These are phyloP conservation scores for Aspergillus sp. DNA, from an alignment of 2,329 filamentous ascomycete genomes.

Conservation along the genomic window DNA sequence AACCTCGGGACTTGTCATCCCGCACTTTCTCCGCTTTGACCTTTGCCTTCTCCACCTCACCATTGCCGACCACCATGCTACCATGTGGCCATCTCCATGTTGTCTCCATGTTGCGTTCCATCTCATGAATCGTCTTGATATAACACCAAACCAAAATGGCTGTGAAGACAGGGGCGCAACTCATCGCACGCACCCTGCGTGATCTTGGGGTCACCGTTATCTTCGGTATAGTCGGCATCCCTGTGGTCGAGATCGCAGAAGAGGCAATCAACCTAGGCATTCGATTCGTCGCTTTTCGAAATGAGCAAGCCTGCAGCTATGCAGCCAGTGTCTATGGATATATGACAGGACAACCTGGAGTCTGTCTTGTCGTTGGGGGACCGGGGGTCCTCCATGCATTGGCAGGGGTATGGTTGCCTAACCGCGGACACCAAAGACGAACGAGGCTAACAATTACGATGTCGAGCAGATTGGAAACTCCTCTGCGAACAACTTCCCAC, in stretches of 20 bases:
- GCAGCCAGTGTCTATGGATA: constrained; percentile 61
- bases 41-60: constrained; percentile 3
- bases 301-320: constrained; percentile 60
- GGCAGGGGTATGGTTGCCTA: constrained; percentile 47
- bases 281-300: constrained; percentile 58
- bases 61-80: neutral
- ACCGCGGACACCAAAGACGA: neutral
- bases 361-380: constrained; percentile 60
- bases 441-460: neutral
- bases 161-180: constrained; percentile 40
- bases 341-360: constrained; percentile 55
- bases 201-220: constrained; percentile 52
- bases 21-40: constrained; percentile 8
- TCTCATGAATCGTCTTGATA: neutral
- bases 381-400: constrained; percentile 60
- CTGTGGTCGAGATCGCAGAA: constrained; percentile 58
- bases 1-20: constrained; percentile 9
- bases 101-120: neutral
- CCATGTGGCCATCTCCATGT: neutral
- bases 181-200: constrained; percentile 51
- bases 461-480: constrained; percentile 48
- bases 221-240: constrained; percentile 57
- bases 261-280: constrained; percentile 58
- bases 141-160: constrained; percentile 23
- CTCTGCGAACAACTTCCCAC: constrained; percentile 55